Conservation (phyloP, 257 asterid genomes). For the Solanum dulcamara region DNA sequence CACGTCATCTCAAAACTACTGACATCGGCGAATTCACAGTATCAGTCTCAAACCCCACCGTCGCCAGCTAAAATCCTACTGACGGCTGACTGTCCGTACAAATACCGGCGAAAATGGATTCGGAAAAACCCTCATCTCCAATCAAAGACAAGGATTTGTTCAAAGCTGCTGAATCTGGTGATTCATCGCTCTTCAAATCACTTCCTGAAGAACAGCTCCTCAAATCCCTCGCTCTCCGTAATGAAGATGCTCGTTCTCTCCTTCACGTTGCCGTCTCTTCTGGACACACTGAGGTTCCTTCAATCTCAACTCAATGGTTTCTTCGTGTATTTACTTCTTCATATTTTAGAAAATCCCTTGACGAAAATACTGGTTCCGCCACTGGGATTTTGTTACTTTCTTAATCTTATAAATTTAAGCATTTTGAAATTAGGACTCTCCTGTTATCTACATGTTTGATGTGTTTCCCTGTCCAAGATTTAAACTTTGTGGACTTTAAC, state of each 20-base stretch:
- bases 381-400: neutral
- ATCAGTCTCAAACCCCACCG: neutral
- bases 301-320: neutral
- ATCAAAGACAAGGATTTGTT: slow-evolving; percentile 40
- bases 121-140: neutral
- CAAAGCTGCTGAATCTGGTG: slow-evolving; percentile 70
- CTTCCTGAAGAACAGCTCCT: slow-evolving; percentile 46
- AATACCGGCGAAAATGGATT: slow-evolving; percentile 9
- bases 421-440: neutral
- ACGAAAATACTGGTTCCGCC: neutral
- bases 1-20: neutral
- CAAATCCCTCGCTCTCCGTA: slow-evolving; percentile 52
- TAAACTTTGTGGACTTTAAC: neutral
- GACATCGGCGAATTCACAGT: neutral
- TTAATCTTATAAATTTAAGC: neutral
- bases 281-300: slow-evolving; percentile 38
- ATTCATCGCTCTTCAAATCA: slow-evolving; percentile 42
- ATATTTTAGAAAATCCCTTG: neutral
- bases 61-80: neutral
- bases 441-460: neutral
- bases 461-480: neutral
- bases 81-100: neutral
- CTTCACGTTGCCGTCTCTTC: slow-evolving; percentile 92
- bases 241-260: slow-evolving; percentile 86
- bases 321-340: neutral